phyloP scores from a whole-genome alignment of 176 grass and related monocot genomes.

The Oryza coarctata region DNA sequence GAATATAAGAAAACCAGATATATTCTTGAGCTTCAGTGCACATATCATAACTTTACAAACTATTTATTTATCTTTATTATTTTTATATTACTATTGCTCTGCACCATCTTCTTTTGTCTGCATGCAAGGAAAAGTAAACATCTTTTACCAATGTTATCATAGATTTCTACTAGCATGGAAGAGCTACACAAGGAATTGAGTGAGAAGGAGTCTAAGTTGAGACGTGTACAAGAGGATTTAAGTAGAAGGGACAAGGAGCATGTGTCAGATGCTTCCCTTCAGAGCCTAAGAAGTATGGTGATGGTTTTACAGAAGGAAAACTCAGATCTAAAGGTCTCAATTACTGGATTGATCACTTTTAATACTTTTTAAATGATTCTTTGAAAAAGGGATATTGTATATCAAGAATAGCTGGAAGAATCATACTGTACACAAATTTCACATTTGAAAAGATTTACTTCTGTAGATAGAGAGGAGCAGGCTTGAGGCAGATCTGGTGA shows the following conservation, averaged over 20 bases:
- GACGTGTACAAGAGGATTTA: constrained; percentile 50
- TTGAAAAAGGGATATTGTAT: background rate
- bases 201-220: constrained; percentile 68
- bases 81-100: constrained; percentile 3
- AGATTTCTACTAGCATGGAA: constrained; percentile 62
- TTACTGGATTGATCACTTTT: constrained; percentile 13
- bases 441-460: constrained; percentile 15
- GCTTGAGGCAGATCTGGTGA: constrained; percentile 50
- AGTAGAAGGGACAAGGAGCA: constrained; percentile 47
- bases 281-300: constrained; percentile 54
- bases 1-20: background rate
- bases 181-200: constrained; percentile 61
- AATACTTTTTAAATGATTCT: constrained; percentile 8
- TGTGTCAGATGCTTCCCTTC: constrained; percentile 48
- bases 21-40: background rate
- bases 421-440: constrained; percentile 14
- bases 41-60: background rate
- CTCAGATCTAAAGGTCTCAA: constrained; percentile 69
- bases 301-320: constrained; percentile 78
- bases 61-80: constrained; percentile 1
- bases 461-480: constrained; percentile 64
- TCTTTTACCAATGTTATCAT: constrained; percentile 10
- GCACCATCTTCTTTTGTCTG: background rate
- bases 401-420: background rate
- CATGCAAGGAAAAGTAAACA: background rate